phyloP scores from a whole-genome alignment of 345 rosid species.

The Salix arbutifolia region DNA sequence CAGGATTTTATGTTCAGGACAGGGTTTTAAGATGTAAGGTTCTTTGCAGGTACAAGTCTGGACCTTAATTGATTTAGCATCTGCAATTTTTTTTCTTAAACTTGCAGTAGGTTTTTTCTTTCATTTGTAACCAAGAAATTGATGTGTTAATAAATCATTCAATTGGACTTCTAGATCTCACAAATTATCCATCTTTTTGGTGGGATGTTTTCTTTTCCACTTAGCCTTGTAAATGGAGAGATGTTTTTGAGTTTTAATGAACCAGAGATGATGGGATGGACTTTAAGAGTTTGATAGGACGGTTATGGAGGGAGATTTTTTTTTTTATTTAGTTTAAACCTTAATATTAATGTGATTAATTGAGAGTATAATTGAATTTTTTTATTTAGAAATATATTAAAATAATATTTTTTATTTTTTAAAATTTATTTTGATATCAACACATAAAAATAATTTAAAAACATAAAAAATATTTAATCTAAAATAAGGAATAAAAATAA shows the following conservation, averaged over 20 bases:
- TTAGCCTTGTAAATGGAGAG: background rate
- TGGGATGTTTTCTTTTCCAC: background rate
- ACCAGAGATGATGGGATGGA: background rate
- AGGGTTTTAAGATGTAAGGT: slow-evolving; percentile 89
- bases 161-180: background rate
- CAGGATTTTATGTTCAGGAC: slow-evolving; percentile 78
- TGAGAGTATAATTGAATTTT: too few species aligned
- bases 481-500: too few species aligned
- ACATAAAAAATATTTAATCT: too few species aligned
- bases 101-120: background rate
- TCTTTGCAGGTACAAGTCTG: slow-evolving; percentile 68
- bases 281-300: too few species aligned
- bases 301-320: too few species aligned
- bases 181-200: too few species aligned
- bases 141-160: background rate
- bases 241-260: background rate
- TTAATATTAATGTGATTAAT: too few species aligned
- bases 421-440: too few species aligned
- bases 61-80: slow-evolving; percentile 21
- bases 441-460: too few species aligned
- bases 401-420: too few species aligned
- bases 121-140: background rate
- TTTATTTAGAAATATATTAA: too few species aligned
- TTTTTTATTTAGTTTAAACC: too few species aligned
- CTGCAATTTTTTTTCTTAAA: background rate